Conservation (phyloP, 106 monocot species). For the Allium sativum region DNA sequence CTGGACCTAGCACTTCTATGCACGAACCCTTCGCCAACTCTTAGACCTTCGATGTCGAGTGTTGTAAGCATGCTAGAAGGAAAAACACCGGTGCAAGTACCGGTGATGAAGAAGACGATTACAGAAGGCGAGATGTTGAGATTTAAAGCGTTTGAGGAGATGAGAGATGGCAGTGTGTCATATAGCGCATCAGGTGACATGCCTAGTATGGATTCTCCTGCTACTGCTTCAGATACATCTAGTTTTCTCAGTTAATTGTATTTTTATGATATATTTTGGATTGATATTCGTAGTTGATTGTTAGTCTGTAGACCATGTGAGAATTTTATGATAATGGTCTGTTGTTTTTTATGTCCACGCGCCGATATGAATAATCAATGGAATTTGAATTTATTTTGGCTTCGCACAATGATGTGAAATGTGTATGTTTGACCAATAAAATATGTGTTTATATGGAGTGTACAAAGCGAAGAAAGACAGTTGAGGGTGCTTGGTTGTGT, state of each 20-base stretch:
- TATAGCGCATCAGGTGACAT: background rate
- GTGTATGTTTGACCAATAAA: too few species aligned
- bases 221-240: background rate
- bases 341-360: too few species aligned
- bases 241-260: background rate
- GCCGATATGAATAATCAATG: too few species aligned
- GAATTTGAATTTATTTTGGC: too few species aligned
- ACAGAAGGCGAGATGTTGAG: slow-evolving; percentile 5
- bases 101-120: background rate
- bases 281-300: too few species aligned
- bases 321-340: too few species aligned
- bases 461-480: too few species aligned
- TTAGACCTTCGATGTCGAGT: slow-evolving; percentile 15
- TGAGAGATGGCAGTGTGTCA: background rate
- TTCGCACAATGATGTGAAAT: too few species aligned
- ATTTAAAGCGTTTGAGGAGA: slow-evolving; percentile 10
- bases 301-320: too few species aligned
- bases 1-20: slow-evolving; percentile 12
- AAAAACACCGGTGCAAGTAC: slow-evolving; percentile 5
- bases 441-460: too few species aligned
- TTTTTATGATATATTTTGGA: too few species aligned
- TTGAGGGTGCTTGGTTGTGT: too few species aligned
- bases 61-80: slow-evolving; percentile 9
- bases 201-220: background rate
- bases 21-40: slow-evolving; percentile 17